Evolutionary conservation across 169 alveolate genomes (phyloP), one percentile per base, ranked within the genome.

Genomic region (Eimeria praecox): DNA sequence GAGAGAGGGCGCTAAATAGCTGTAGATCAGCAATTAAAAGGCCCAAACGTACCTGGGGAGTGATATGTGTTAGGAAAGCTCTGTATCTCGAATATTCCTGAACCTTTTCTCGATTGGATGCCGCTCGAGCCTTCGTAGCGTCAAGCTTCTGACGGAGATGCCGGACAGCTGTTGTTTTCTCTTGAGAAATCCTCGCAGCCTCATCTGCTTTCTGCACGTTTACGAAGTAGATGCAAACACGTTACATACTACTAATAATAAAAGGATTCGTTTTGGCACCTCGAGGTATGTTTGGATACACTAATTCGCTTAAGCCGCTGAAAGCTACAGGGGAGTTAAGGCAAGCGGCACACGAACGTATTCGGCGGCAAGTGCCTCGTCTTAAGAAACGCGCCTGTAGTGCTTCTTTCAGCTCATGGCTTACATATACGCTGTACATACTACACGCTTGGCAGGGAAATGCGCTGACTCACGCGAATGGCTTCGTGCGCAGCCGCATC

Each of bases 401-500:
- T 24, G 3, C 22, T 14, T 27, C 35, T 2, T 27, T 22, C 56
- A 16, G 9, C 0, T 1, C n/a, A 40, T 44, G 35, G 27, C 10
- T n/a, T n/a, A n/a, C n/a, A 42, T 42, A 44, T 9, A 66, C 40
- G 66, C 27, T 78, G 42, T 8, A 8, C 30, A n/a, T 20, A 49
- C 46, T 16, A 2, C 3, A 0, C 22, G 30, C 27, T 38, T 44
- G 42, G 10, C 66, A 49, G 27, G 40, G 9, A 24, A 30, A 24
- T 78, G 24, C 12, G 24, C 42, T 35, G 27, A 8, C 94, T 69
- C 38, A 95, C 94, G 78, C 90, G 92, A 95, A 97, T 97, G 56
- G 97, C 97, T 38, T 85, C 88, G 66, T 96, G 97, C 14, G 97
- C 97, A 66, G 90, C 90, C 44, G 95, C 95, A 88, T 96, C 97